These are phyloP conservation scores for Pholiota adiposa DNA, from an alignment of 1,284 basidiomycete species.

Conservation along the genomic window DNA sequence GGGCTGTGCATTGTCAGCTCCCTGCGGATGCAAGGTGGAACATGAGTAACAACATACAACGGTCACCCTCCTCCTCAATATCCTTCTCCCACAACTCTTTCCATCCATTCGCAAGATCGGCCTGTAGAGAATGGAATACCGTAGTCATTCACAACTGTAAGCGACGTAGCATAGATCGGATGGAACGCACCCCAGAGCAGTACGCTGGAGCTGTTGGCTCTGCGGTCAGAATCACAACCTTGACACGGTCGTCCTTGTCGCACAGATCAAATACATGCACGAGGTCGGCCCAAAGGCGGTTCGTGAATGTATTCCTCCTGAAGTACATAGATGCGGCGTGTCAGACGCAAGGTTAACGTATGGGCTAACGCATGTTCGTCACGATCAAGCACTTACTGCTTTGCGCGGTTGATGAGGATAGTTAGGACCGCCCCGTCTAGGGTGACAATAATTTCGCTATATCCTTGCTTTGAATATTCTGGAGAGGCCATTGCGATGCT, in stretches of 20 bases:
- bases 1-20: conserved; percentile 37
- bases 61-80: conserved; percentile 47
- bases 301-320: conserved; percentile 51
- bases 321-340: neutral
- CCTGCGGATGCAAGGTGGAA: neutral
- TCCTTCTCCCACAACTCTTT: conserved; percentile 38
- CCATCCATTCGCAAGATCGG: conserved; percentile 52
- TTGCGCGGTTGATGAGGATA: conserved; percentile 47
- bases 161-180: neutral
- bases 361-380: neutral
- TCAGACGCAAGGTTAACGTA: no score
- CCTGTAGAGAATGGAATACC: conserved; percentile 34
- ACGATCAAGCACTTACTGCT: conserved; percentile 40
- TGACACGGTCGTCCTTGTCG: conserved; percentile 56
- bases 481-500: conserved; percentile 13
- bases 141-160: neutral
- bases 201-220: conserved; percentile 55
- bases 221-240: conserved; percentile 54
- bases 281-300: conserved; percentile 40
- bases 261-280: conserved; percentile 47
- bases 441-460: conserved; percentile 44
- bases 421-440: conserved; percentile 47
- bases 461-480: conserved; percentile 43
- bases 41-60: conserved; percentile 33
- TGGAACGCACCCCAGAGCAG: conserved; percentile 52